Evolutionary conservation across 176 grass and related monocot species (phyloP), one percentile per base, ranked within the genome.

Genomic region (Eleusine indica): DNA sequence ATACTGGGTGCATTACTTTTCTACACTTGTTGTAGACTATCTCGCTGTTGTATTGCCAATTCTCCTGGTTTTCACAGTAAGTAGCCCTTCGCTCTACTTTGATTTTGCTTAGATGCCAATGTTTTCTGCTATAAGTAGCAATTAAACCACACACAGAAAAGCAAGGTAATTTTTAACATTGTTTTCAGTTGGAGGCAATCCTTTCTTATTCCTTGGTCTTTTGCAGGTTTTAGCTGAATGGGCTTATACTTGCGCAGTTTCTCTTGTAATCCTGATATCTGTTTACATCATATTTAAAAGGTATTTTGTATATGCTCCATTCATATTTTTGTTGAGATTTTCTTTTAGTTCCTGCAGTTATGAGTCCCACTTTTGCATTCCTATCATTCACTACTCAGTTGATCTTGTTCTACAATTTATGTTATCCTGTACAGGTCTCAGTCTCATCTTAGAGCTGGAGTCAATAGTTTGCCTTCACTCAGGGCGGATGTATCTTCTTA

Each of bases 11-110:
- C 38, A 73, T 53, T 86, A 90, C 75, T 85, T 93, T 28, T 65
- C 88, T 87, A 35, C 83, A 6, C 53, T 98, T 30, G 66, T 6
- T 85, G 57, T 90, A 51, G 93, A 96, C 77, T 96, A 90, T 77
- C 71, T 95, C 65, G 87, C 78, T 69, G 81, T 94, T 73, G 88
- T 96, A 71, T 69, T 92, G 68, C 96, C 93, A 41, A 69, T 98
- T 78, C 83, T 98, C 88, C 73, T 93, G 40, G 66, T 96, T 90
- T 91, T 98, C 66, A 98, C 93, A 65, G 95, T 91, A 85, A 80
- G 89, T 78, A 75, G 48, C 48, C 72, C 15, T 82, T 82, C 3
- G 9, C 7, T 22, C n/a, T 41, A 77, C 64, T 76, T 69, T 40
- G 37, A 72, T 89, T 44, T 75, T 53, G 11, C 38, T 77, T 80